Evolutionary conservation across 495 filamentous ascomycete genomes (phyloP).

Genomic region (Parathielavia hyrcaniae): DNA sequence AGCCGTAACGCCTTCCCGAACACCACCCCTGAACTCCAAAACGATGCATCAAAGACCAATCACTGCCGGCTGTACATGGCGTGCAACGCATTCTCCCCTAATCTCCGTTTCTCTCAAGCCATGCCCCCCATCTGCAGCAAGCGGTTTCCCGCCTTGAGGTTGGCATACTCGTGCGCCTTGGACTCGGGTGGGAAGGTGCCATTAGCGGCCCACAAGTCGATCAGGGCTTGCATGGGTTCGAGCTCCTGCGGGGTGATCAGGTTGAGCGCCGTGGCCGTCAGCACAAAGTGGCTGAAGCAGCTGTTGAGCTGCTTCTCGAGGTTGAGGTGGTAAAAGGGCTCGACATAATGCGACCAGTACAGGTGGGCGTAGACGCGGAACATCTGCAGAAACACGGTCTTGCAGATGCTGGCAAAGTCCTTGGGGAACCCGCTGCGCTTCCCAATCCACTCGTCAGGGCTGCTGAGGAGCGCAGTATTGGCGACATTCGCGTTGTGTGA

Average conservation of each 20-base stretch:
- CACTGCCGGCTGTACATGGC: background rate
- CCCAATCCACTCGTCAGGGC: constrained; percentile 67
- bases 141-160: constrained; percentile 42
- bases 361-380: constrained; percentile 92
- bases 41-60: constrained; percentile 7
- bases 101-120: constrained; percentile 18
- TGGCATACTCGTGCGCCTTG: constrained; percentile 52
- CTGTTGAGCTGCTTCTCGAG: constrained; percentile 85
- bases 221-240: constrained; percentile 88
- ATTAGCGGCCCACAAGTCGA: constrained; percentile 81
- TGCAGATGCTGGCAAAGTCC: constrained; percentile 76
- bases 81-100: background rate
- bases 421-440: constrained; percentile 83
- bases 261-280: constrained; percentile 76
- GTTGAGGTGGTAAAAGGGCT: constrained; percentile 78
- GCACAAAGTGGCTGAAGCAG: constrained; percentile 88
- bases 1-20: background rate
- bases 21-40: constrained; percentile 16
- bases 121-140: constrained; percentile 41
- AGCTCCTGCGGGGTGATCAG: constrained; percentile 77
- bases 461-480: constrained; percentile 56
- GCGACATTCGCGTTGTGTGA: constrained; percentile 51
- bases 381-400: constrained; percentile 93
- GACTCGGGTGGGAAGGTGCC: constrained; percentile 72
- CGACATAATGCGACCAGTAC: constrained; percentile 76